phyloP scores from a whole-genome alignment of 1,139 yeast genomes.

The Pneumocystis oryctolagi region DNA sequence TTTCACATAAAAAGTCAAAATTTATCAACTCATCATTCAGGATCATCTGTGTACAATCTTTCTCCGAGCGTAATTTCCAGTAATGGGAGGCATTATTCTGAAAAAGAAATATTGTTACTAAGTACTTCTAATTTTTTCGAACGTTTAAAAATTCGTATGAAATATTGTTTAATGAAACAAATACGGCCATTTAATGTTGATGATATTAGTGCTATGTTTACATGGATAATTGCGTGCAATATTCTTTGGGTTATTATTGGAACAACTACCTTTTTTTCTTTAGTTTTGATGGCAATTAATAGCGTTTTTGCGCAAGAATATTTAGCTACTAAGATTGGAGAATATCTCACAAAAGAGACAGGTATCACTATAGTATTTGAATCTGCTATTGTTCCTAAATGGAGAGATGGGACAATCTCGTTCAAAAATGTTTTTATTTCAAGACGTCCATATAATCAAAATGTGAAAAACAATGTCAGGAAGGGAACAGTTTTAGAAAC shows the following conservation, averaged over 20 bases:
- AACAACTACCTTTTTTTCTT: constrained; percentile 77
- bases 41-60: constrained; percentile 10
- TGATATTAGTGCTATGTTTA: constrained; percentile 74
- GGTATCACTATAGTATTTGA: constrained; percentile 83
- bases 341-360: constrained; percentile 66
- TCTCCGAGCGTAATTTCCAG: background rate
- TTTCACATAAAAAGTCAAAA: background rate
- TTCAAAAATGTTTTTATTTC: constrained; percentile 79
- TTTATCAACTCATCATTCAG: constrained; percentile 22
- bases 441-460: constrained; percentile 45
- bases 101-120: constrained; percentile 37
- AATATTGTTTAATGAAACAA: constrained; percentile 53
- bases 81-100: constrained; percentile 14
- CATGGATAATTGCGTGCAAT: constrained; percentile 84
- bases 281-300: constrained; percentile 61
- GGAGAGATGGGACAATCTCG: constrained; percentile 77
- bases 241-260: constrained; percentile 62
- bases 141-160: constrained; percentile 41
- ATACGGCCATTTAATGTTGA: constrained; percentile 70
- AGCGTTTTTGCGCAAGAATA: constrained; percentile 84
- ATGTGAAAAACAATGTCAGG: constrained; percentile 39
- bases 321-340: constrained; percentile 69
- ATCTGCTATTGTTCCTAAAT: constrained; percentile 85
- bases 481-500: constrained; percentile 39
- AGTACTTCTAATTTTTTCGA: constrained; percentile 37